Conservation (phyloP, 106 monocot genomes). For the Vanilla planifolia region DNA sequence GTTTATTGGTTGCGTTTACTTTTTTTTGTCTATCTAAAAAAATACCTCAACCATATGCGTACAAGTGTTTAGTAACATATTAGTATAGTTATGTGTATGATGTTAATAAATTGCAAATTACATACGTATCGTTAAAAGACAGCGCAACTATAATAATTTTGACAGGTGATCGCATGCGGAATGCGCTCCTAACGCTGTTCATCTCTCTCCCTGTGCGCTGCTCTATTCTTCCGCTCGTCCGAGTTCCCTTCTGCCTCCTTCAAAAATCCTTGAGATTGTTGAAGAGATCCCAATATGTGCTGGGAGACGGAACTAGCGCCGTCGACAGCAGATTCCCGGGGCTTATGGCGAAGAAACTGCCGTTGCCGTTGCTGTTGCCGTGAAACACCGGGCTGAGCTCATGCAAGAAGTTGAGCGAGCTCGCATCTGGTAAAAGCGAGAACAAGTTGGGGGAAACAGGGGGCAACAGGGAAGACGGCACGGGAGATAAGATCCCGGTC, state of each 20-base stretch:
- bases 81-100: too few species aligned
- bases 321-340: constrained; percentile 23
- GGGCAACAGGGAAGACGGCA: constrained; percentile 36
- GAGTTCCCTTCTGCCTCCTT: neutral
- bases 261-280: constrained; percentile 27
- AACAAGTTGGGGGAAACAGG: constrained; percentile 41
- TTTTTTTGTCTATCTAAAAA: too few species aligned
- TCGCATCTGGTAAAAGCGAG: constrained; percentile 27
- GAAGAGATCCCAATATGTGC: constrained; percentile 22
- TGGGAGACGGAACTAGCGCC: constrained; percentile 32
- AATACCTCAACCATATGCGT: too few species aligned
- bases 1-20: too few species aligned
- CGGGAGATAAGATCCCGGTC: constrained; percentile 47
- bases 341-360: constrained; percentile 3
- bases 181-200: too few species aligned
- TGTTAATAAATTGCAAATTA: too few species aligned
- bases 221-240: neutral
- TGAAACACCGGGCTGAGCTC: constrained; percentile 27
- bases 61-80: too few species aligned
- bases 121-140: too few species aligned
- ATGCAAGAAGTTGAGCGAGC: constrained; percentile 20
- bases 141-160: too few species aligned
- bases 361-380: neutral
- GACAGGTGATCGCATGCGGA: too few species aligned
- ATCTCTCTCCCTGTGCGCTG: too few species aligned